phyloP scores from a whole-genome alignment of 495 filamentous ascomycete genomes.

The Clavariopsis aquatica region DNA sequence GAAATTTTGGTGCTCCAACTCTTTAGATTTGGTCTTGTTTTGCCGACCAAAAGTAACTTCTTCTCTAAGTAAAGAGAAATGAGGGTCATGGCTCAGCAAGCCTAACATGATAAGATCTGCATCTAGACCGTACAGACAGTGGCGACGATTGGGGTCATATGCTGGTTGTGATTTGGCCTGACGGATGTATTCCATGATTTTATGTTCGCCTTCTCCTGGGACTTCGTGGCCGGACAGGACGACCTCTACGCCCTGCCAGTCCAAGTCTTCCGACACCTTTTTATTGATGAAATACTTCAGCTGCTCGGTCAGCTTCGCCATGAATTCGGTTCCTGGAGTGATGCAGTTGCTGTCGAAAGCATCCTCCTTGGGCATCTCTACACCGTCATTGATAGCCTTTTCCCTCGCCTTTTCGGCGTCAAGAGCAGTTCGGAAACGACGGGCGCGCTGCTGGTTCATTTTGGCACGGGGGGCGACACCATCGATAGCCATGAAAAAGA shows the following conservation, averaged over 20 bases:
- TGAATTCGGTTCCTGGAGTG: conserved; percentile 96
- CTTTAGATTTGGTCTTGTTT: conserved; percentile 82
- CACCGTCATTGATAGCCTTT: conserved; percentile 83
- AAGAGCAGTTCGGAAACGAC: conserved; percentile 91
- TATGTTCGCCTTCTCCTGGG: conserved; percentile 98
- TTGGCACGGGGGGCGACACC: conserved; percentile 97
- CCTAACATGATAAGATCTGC: conserved; percentile 99
- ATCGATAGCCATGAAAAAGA: conserved; percentile 99
- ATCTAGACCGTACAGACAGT: conserved; percentile 96
- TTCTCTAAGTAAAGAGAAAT: conserved; percentile 95
- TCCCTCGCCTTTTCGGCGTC: conserved; percentile 87
- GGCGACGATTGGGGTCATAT: conserved; percentile 93
- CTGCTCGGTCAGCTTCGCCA: conserved; percentile 91
- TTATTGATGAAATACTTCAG: conserved; percentile 98
- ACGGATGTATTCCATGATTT: conserved; percentile 99
- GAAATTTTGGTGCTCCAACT: conserved; percentile 98
- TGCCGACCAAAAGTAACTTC: conserved; percentile 96
- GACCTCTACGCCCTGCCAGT: conserved; percentile 96
- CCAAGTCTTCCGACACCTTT: conserved; percentile 93
- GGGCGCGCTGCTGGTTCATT: conserved; percentile 98
- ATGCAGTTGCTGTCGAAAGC: conserved; percentile 99
- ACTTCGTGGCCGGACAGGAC: conserved; percentile 97
- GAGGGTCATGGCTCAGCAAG: conserved; percentile 93
- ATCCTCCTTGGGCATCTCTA: conserved; percentile 91
- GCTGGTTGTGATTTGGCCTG: conserved; percentile 90